Percentiles rank a stretch among this genome's conserved stretches.
phyloP scores from a whole-genome alignment of 768 basidiomycete genomes.

The Leucocoprinus birnbaumii region DNA sequence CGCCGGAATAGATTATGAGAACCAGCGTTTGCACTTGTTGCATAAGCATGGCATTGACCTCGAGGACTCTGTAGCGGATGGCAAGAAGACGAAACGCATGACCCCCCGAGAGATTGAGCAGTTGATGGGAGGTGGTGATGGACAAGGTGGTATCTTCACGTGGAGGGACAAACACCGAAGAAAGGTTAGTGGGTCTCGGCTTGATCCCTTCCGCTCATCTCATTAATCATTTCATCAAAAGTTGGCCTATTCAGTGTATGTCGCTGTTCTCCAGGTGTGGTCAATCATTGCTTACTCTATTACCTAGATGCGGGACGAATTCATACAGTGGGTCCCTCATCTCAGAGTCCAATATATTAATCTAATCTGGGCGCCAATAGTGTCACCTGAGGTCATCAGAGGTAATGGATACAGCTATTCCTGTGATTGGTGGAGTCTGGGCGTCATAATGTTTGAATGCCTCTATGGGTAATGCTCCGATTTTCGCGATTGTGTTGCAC shows the following conservation, averaged over 20 bases:
- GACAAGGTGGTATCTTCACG: slow-evolving; percentile 83
- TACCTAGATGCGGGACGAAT: slow-evolving; percentile 75
- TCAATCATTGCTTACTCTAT: slow-evolving; percentile 16
- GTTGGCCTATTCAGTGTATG: slow-evolving; percentile 89
- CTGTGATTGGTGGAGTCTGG: slow-evolving; percentile 98
- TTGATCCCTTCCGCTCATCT: slow-evolving; percentile 20
- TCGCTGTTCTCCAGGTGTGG: slow-evolving; percentile 19
- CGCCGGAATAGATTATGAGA: slow-evolving; percentile 75
- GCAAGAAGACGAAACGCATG: slow-evolving; percentile 74
- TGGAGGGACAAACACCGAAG: slow-evolving; percentile 94
- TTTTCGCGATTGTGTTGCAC: slow-evolving; percentile 11
- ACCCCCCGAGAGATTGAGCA: slow-evolving; percentile 79
- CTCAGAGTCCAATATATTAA: slow-evolving; percentile 19
- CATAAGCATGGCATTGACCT: slow-evolving; percentile 95
- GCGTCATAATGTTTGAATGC: slow-evolving; percentile 96
- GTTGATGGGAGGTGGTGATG: slow-evolving; percentile 81
- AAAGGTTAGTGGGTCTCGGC: slow-evolving; percentile 52
- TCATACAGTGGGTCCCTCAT: slow-evolving; percentile 67
- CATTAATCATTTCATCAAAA: slow-evolving; percentile 28
- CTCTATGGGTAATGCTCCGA: slow-evolving; percentile 66
- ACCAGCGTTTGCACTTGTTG: slow-evolving; percentile 84
- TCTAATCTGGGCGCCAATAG: slow-evolving; percentile 37
- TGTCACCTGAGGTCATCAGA: slow-evolving; percentile 89
- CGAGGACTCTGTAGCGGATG: slow-evolving; percentile 71
- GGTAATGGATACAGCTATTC: slow-evolving; percentile 92